phyloP scores from a whole-genome alignment of 805 yeast species.

The Nakazawaea holstii region DNA sequence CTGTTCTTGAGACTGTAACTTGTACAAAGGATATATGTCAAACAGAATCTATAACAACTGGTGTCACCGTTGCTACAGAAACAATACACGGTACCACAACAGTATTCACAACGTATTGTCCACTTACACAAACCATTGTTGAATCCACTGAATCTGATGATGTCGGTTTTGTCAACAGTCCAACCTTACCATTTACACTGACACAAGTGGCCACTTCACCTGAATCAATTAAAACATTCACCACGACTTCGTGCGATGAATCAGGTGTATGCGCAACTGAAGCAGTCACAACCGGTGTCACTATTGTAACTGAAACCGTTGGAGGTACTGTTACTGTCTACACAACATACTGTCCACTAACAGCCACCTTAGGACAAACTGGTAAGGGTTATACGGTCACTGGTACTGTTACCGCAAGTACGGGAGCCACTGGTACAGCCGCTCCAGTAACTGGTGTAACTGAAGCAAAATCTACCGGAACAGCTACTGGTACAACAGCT shows the following conservation, averaged over 20 bases:
- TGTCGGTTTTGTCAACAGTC: background rate
- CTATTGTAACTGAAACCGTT: conserved; percentile 14
- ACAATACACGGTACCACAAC: conserved; percentile 13
- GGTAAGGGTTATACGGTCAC: background rate
- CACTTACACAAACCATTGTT: conserved; percentile 17
- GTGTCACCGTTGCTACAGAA: background rate
- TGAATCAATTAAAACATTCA: background rate
- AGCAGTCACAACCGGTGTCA: conserved; percentile 6
- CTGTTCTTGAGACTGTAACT: background rate
- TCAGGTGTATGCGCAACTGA: background rate
- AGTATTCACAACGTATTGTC: conserved; percentile 33
- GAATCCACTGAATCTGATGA: background rate
- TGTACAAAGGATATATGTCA: background rate
- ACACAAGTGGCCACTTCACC: background rate
- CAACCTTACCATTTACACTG: background rate
- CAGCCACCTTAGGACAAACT: conserved; percentile 7
- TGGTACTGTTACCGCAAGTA: background rate
- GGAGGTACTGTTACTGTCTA: conserved; percentile 21
- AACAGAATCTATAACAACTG: background rate
- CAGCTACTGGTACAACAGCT: background rate
- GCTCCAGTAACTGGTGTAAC: background rate
- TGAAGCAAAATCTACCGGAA: background rate
- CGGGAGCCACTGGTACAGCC: background rate
- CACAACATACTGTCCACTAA: conserved; percentile 23
- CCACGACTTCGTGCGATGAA: background rate